A percentile compares a stretch with the other conserved stretches of the same genome.
Conservation (phyloP, 2,329 filamentous ascomycete genomes). For the Myotisia sp. region DNA sequence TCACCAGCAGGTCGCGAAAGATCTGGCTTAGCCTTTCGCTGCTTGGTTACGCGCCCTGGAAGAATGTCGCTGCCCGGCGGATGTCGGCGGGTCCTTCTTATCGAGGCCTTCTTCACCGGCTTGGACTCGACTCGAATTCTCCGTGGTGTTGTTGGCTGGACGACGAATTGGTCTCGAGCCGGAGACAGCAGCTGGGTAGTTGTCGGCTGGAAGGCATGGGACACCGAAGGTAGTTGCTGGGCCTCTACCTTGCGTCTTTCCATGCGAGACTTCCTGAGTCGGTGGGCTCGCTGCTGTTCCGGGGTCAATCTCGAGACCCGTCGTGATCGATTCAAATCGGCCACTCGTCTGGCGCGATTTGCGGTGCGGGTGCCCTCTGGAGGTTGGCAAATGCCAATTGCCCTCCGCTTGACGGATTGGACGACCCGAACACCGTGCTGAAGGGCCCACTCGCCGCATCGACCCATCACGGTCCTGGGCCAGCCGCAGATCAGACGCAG, state of each 20-base stretch:
- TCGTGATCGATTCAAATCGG: not conserved
- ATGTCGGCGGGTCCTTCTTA: not conserved
- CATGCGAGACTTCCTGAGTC: not conserved
- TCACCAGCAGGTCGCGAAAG: not conserved
- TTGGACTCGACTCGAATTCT: too few relatives aligned
- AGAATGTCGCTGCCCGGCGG: not conserved
- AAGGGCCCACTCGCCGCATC: not conserved
- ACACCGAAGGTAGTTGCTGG: too few relatives aligned
- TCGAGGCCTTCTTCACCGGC: conserved; percentile 1
- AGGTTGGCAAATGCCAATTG: not conserved
- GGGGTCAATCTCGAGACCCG: not conserved
- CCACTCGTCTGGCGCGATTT: not conserved
- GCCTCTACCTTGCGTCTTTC: conserved; percentile 2
- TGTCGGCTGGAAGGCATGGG: too few relatives aligned
- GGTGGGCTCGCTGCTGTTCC: conserved; percentile 1
- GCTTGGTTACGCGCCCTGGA: conserved; percentile 5
- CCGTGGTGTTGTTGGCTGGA: too few relatives aligned
- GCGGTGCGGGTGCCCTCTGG: not conserved
- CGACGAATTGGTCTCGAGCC: too few relatives aligned
- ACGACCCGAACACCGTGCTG: not conserved
- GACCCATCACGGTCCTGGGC: not conserved
- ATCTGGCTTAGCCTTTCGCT: too few relatives aligned
- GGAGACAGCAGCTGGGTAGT: too few relatives aligned
- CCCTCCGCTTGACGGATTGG: conserved; percentile 1
- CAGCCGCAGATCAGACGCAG: not conserved